Conservation (phyloP, 2,329 filamentous ascomycete species). For the Pezizomycotina sp. region DNA sequence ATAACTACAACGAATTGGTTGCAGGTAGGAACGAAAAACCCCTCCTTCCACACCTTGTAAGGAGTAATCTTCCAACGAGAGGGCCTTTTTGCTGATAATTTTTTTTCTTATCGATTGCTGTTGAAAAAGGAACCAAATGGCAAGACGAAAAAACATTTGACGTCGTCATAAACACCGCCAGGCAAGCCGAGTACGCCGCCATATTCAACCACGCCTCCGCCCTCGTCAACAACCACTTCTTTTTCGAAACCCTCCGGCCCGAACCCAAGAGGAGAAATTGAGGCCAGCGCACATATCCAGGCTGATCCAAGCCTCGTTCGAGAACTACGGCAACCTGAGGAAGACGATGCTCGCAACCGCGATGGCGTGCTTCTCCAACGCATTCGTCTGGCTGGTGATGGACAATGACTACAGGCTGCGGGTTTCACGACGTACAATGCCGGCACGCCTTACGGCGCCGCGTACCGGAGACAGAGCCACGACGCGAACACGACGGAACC, state of each 20-base stretch:
- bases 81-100: conserved; percentile 7
- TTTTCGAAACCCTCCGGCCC: conserved; percentile 42
- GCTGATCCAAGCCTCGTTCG: conserved; percentile 55
- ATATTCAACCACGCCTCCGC: conserved; percentile 94
- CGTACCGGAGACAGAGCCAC: conserved; percentile 50
- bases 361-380: conserved; percentile 83
- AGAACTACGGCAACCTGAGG: conserved; percentile 65
- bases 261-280: conserved; percentile 32
- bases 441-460: conserved; percentile 73
- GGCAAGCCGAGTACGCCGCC: conserved; percentile 58
- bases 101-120: conserved; percentile 3
- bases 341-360: conserved; percentile 67
- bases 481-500: conserved; percentile 50
- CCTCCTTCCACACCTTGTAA: not conserved
- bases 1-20: conserved; percentile 59
- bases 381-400: conserved; percentile 89
- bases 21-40: conserved; percentile 42
- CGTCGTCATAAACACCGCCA: conserved; percentile 58
- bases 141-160: conserved; percentile 46
- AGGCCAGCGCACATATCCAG: conserved; percentile 42
- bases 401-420: conserved; percentile 37
- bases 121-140: conserved; percentile 42
- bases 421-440: conserved; percentile 81
- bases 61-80: conserved; percentile 1
- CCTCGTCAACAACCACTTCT: conserved; percentile 80